These are phyloP conservation scores for Wickerhamomyces sp. DNA, from an alignment of 1,139 yeast genomes.

Conservation along the genomic window DNA sequence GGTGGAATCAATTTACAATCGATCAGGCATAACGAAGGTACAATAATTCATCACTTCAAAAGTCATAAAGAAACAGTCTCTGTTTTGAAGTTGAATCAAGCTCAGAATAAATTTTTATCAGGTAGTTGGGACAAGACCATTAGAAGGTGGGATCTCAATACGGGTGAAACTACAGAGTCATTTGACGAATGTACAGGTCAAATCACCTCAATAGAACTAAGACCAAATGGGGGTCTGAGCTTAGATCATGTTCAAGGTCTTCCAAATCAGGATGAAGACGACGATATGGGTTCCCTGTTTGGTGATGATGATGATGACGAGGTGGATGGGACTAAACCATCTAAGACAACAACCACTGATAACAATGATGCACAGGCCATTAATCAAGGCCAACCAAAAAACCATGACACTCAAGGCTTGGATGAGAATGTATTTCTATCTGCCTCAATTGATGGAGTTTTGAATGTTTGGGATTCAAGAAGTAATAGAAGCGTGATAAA, in stretches of 20 bases:
- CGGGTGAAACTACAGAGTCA: slow-evolving; percentile 48
- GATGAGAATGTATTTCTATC: slow-evolving; percentile 67
- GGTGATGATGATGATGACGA: slow-evolving; percentile 25
- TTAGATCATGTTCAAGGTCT: slow-evolving; percentile 20
- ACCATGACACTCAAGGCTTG: slow-evolving; percentile 7
- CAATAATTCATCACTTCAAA: slow-evolving; percentile 68
- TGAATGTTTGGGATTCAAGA: slow-evolving; percentile 82
- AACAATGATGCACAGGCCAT: not conserved
- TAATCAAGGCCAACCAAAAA: not conserved
- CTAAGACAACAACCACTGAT: slow-evolving; percentile 1
- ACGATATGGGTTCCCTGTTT: slow-evolving; percentile 27
- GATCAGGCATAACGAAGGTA: slow-evolving; percentile 79
- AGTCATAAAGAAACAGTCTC: slow-evolving; percentile 76
- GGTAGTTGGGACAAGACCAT: slow-evolving; percentile 89
- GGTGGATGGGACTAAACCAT: not conserved
- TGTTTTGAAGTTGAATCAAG: slow-evolving; percentile 53
- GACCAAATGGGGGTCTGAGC: slow-evolving; percentile 63
- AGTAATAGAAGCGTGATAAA: slow-evolving; percentile 43
- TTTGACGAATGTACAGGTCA: slow-evolving; percentile 68
- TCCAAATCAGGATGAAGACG: slow-evolving; percentile 52
- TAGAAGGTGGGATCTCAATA: slow-evolving; percentile 79
- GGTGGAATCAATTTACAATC: slow-evolving; percentile 90
- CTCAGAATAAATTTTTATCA: slow-evolving; percentile 51
- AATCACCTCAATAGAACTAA: slow-evolving; percentile 67
- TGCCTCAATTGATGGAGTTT: slow-evolving; percentile 78